Percentiles rank a stretch among this genome's conserved stretches.
Conservation (phyloP, 2,329 filamentous ascomycete genomes). For the Xylaria sp. region DNA sequence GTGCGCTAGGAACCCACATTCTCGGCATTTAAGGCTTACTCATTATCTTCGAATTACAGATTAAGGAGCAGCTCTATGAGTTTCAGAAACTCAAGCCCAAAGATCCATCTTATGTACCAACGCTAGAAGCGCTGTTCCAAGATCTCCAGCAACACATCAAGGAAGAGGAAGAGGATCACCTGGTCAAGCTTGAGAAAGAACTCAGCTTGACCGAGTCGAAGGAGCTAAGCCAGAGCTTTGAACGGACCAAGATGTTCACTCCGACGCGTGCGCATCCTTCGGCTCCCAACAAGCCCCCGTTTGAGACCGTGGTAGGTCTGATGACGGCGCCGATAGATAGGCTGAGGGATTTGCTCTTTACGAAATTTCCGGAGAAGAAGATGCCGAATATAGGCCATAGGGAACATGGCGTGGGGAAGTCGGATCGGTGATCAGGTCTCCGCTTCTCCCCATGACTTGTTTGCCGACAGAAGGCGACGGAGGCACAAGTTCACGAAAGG, state of each 20-base stretch:
- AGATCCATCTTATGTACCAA: conserved; percentile 55
- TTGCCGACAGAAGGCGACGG: neutral
- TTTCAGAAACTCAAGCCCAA: conserved; percentile 56
- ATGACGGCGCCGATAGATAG: conserved; percentile 65
- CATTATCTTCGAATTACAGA: conserved; percentile 44
- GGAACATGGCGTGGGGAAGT: conserved; percentile 27
- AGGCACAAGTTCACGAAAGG: neutral
- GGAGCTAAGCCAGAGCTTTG: conserved; percentile 54
- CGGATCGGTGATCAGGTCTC: conserved; percentile 17
- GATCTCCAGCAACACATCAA: conserved; percentile 56
- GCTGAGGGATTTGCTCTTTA: conserved; percentile 59
- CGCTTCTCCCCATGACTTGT: neutral
- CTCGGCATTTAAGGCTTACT: neutral
- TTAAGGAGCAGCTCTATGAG: conserved; percentile 58
- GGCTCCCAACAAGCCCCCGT: conserved; percentile 59
- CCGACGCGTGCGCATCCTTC: conserved; percentile 59
- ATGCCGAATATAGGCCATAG: conserved; percentile 25
- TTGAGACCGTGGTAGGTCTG: conserved; percentile 61
- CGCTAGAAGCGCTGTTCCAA: conserved; percentile 55
- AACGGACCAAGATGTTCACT: conserved; percentile 59
- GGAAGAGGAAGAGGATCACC: conserved; percentile 57
- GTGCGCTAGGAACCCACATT: too few species aligned
- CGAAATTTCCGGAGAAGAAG: conserved; percentile 59
- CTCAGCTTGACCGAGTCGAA: conserved; percentile 50
- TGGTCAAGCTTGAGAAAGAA: conserved; percentile 55